phyloP scores from a whole-genome alignment of 2,329 filamentous ascomycete genomes.

The Trichophyton rubrum region DNA sequence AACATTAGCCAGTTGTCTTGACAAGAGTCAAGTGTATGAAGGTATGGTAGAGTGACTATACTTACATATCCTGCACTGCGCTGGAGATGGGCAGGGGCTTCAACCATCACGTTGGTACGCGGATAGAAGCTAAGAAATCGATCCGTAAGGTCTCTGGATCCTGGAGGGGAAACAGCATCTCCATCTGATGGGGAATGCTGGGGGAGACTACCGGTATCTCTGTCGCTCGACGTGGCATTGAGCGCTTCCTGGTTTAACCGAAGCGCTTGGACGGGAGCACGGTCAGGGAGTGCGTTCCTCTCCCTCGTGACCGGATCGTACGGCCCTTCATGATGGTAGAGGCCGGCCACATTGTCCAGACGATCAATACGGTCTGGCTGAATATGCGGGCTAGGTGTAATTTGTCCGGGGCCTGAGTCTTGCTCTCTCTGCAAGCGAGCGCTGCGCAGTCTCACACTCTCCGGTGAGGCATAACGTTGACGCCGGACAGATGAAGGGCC shows the following conservation, averaged over 20 bases:
- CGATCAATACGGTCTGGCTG: constrained; percentile 65
- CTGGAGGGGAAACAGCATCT: constrained; percentile 62
- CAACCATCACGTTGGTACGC: constrained; percentile 73
- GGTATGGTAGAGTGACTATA: constrained; percentile 14
- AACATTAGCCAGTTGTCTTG: neutral
- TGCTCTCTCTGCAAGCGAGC: too few relatives aligned
- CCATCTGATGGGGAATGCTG: constrained; percentile 72
- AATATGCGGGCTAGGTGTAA: constrained; percentile 28
- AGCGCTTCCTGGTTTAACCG: constrained; percentile 63
- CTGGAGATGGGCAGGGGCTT: constrained; percentile 53
- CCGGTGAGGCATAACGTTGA: neutral
- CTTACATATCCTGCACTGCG: constrained; percentile 62
- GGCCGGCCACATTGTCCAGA: constrained; percentile 34
- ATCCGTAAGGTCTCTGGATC: constrained; percentile 55
- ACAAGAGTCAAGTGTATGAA: neutral
- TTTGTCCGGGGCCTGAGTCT: neutral
- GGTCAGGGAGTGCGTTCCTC: constrained; percentile 52
- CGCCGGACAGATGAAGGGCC: neutral
- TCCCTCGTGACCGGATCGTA: constrained; percentile 71
- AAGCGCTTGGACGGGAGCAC: constrained; percentile 66
- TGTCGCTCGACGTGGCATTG: constrained; percentile 66
- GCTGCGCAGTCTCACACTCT: neutral
- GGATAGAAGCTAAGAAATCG: constrained; percentile 67
- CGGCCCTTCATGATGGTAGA: constrained; percentile 84
- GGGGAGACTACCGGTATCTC: constrained; percentile 58